phyloP scores from a whole-genome alignment of 441 rosid genomes.

The Croton setiger region DNA sequence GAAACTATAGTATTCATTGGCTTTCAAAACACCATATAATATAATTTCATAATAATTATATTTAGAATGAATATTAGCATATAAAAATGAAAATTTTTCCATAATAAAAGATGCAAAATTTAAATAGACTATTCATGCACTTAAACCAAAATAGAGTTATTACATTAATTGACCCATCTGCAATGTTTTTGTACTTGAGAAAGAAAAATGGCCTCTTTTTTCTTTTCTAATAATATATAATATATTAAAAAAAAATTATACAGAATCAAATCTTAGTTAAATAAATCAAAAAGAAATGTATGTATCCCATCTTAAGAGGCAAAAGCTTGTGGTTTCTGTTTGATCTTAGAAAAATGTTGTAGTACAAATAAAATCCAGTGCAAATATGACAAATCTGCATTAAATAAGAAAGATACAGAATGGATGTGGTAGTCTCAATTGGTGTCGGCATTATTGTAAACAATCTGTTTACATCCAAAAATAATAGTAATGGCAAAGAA shows the following conservation, averaged over 20 bases:
- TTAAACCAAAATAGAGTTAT: too few species aligned
- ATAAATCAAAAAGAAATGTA: conserved; percentile 3
- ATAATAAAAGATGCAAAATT: too few species aligned
- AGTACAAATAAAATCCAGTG: not conserved
- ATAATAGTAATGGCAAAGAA: not conserved
- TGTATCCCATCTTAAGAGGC: not conserved
- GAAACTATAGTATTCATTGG: too few species aligned
- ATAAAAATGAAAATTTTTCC: too few species aligned
- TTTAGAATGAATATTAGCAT: too few species aligned
- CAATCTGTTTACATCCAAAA: conserved; percentile 7
- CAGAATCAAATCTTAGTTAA: not conserved
- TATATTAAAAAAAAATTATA: not conserved
- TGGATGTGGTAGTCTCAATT: conserved; percentile 6
- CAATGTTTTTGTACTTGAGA: not conserved
- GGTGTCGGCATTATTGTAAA: conserved; percentile 20
- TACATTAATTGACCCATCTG: too few species aligned
- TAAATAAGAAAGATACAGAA: conserved; percentile 18
- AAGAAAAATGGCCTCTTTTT: not conserved
- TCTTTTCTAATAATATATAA: not conserved
- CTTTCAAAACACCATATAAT: too few species aligned
- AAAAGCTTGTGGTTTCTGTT: conserved; percentile 9
- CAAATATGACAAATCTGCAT: conserved; percentile 4
- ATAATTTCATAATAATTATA: too few species aligned
- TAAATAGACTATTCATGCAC: too few species aligned
- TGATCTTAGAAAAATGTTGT: not conserved